Evolutionary conservation across 1,284 basidiomycete species (phyloP), one percentile per base, ranked within the genome.

Genomic region (Singerocomus inundabilis): DNA sequence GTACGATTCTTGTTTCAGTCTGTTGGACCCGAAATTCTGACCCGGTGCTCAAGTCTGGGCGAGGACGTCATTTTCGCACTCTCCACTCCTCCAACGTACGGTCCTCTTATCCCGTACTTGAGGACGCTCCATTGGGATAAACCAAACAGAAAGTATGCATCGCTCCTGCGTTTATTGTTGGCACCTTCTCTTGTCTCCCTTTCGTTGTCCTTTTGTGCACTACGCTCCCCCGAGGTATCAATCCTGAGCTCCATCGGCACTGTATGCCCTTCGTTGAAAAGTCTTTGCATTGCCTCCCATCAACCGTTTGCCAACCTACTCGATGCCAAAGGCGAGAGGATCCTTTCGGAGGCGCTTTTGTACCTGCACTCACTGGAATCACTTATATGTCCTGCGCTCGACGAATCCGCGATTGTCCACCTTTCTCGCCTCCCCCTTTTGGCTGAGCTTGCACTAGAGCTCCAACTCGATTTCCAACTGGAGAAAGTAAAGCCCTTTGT

Each of bases 41-140:
- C 44, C 16, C 24, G 37, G 9, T 55, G 42, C 48, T 41, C 42
- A 11, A 36, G 2, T 47, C 49, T 67, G 26, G 39, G 51, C 10
- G 57, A 54, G 38, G 56, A 63, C 2, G 53, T 62, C 16, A 50
- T 67, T 26, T 57, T 58, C 45, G 56, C 64, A 1, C 56, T 64
- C 34, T 60, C 56, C 13, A 55, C 52, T 30, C 53, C 62, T 16
- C 62, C 65, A 9, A 45, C 49, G 0, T 43, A 60, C 18, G 53
- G 58, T 1, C 63, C 63, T 26, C 57, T 64, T 21, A 11, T 62
- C 39, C 63, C 62, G 1, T 28, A 55, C 40, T 41, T 67, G 46
- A 65, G 28, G 31, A 16, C 6, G n/a, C 63, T 63, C 25, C 5
- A 25, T 15, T 67, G 63, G 64, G 51, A 50, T n/a, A 50, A 48